Conservation (phyloP, 192 early-diverging fungal species). For the Backusella sp. region DNA sequence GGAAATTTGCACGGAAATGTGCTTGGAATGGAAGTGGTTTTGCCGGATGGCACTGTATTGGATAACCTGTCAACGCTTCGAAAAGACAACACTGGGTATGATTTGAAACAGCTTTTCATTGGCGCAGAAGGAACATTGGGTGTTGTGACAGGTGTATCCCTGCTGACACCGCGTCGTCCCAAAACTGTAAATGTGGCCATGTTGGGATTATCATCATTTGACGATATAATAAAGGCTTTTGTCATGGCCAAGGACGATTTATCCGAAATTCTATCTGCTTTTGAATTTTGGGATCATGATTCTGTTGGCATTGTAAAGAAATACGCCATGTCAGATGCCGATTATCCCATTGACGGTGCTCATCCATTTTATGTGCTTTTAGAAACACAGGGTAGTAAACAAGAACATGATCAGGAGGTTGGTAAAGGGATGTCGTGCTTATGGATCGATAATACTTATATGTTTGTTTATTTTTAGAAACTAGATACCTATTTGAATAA, state of each 20-base stretch:
- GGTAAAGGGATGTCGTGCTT: background rate
- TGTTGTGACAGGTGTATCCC: constrained; percentile 89
- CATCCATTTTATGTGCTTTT: constrained; percentile 88
- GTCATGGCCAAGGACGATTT: constrained; percentile 70
- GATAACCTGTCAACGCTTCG: constrained; percentile 79
- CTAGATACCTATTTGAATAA: constrained; percentile 70
- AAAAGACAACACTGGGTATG: constrained; percentile 98
- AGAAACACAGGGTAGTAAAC: constrained; percentile 89
- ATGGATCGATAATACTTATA: background rate
- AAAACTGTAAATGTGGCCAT: constrained; percentile 70
- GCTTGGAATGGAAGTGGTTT: constrained; percentile 85
- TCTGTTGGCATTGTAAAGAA: constrained; percentile 71
- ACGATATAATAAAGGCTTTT: constrained; percentile 81
- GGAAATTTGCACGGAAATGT: constrained; percentile 93
- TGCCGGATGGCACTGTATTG: constrained; percentile 89
- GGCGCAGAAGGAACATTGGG: constrained; percentile 96
- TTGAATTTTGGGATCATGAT: constrained; percentile 92
- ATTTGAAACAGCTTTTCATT: constrained; percentile 98
- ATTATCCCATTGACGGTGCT: constrained; percentile 57
- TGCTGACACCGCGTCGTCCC: constrained; percentile 75
- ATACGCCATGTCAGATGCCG: constrained; percentile 54
- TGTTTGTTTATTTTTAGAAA: constrained; percentile 47
- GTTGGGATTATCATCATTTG: constrained; percentile 73
- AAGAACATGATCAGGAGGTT: constrained; percentile 85
- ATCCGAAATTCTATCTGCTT: constrained; percentile 92